Evolutionary conservation across 805 yeast genomes (phyloP).

Genomic region (Zygotorulaspora florentina): DNA sequence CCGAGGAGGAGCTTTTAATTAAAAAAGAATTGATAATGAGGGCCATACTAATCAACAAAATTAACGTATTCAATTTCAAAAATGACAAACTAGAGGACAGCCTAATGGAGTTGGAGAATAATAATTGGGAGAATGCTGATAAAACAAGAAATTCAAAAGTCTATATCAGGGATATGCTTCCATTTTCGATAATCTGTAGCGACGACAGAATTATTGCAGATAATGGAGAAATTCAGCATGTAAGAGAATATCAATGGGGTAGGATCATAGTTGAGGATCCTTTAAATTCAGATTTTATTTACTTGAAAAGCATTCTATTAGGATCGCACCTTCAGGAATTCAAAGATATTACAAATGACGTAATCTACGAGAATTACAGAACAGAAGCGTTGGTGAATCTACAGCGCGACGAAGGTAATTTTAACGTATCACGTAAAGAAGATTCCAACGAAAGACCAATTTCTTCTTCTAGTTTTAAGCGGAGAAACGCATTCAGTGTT

Average conservation of each 20-base stretch:
- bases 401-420: constrained; percentile 12
- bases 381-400: constrained; percentile 56
- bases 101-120: constrained; percentile 25
- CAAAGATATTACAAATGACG: constrained; percentile 72
- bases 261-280: constrained; percentile 52
- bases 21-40: constrained; percentile 52
- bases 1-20: constrained; percentile 53
- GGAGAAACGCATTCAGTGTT: constrained; percentile 10
- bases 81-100: constrained; percentile 42
- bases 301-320: constrained; percentile 65
- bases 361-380: constrained; percentile 74
- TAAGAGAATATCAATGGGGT: constrained; percentile 68
- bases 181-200: constrained; percentile 66
- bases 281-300: constrained; percentile 62
- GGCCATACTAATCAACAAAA: constrained; percentile 54
- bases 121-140: constrained; percentile 25
- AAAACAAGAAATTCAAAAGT: constrained; percentile 23
- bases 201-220: constrained; percentile 33
- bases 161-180: constrained; percentile 46
- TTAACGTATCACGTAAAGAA: neutral
- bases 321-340: constrained; percentile 79
- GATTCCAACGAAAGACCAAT: constrained; percentile 1
- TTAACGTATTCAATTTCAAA: constrained; percentile 69
- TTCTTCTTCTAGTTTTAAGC: constrained; percentile 3
- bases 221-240: constrained; percentile 39